Base-by-base conservation (phyloP, 164 flowering plant species). In the Dillenia suffruticosa region DNA sequence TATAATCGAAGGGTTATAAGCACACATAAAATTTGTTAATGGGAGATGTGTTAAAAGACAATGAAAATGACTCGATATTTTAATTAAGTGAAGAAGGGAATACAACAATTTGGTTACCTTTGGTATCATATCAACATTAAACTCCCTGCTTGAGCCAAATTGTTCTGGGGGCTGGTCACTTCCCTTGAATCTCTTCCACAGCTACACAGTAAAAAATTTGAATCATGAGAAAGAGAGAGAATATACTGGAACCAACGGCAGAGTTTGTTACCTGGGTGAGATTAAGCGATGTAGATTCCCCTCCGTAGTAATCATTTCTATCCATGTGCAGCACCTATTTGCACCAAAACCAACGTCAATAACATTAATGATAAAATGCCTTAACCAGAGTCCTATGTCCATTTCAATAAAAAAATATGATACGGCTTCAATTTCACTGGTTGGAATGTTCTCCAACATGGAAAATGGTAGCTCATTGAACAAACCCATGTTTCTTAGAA, bases 101-200 rank as follows among this genome's bases (percentile, higher is more conserved):
- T 32, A 32, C 11, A 46, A 62, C 54, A 24, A 17, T 19, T 2
- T 12, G 13, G 56, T 24, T 76, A 89, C 97, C 96, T 91, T 94
- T 0, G 97, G 96, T 26, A 91, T 81, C 96, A 89, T 94, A 70
- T 91, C 99, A 51, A 91, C 96, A 76, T 94, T 94, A 78, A 80
- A 94, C 54, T 94, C 99, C 70, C 63, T 84, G 81, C 93, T 88
- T 17, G 85, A 58, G 44, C 99, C 97, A 66, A 91, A 69, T 1
- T 51, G 49, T 64, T 84, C 97, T 46, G 89, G 89, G 48, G 90
- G 85, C 63, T 74, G 62, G 54, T 82, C 90, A 57, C 74, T 58
- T 15, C 89, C 92, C 66, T 81, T 86, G 68, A 91, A 94, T 32
- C 89, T 77, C 79, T 88, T 89, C 98, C 97, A 94, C 43, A 89